Percentiles rank a stretch among this genome's conserved stretches.
These are phyloP conservation scores for Neurospora sp. DNA, from an alignment of 495 filamentous ascomycete species.

Conservation along the genomic window DNA sequence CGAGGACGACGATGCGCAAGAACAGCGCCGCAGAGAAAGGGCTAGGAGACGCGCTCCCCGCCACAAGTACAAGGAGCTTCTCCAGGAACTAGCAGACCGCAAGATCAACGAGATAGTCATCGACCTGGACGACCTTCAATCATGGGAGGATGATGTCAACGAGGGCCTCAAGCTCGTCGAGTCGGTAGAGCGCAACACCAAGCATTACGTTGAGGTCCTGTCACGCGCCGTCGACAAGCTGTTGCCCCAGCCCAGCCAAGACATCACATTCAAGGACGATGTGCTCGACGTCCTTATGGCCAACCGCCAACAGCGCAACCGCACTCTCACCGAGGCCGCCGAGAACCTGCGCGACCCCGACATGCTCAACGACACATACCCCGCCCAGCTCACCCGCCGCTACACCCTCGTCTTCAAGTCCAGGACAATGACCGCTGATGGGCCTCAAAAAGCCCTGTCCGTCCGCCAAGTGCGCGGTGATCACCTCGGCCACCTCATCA, in stretches of 20 bases:
- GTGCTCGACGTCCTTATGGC: conserved; percentile 94
- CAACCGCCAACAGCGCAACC: conserved; percentile 78
- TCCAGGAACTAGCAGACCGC: conserved; percentile 81
- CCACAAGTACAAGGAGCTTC: conserved; percentile 81
- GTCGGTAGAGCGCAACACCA: conserved; percentile 81
- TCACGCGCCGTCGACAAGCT: conserved; percentile 79
- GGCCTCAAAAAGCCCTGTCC: conserved; percentile 74
- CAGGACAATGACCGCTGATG: conserved; percentile 56
- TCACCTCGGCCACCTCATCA: conserved; percentile 87
- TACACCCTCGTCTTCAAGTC: conserved; percentile 97
- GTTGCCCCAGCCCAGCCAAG: conserved; percentile 68
- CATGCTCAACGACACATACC: conserved; percentile 58
- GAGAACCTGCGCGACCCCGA: conserved; percentile 57
- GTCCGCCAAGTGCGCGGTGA: conserved; percentile 88
- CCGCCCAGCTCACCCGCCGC: conserved; percentile 80
- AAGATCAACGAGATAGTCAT: conserved; percentile 63
- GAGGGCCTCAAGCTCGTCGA: conserved; percentile 69
- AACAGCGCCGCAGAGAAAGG: conserved; percentile 34
- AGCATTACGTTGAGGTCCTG: conserved; percentile 87
- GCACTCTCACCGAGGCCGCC: conserved; percentile 53
- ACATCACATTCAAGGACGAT: conserved; percentile 90
- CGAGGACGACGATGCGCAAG: conserved; percentile 55
- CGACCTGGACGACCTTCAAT: conserved; percentile 77
- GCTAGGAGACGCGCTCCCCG: conserved; percentile 43
- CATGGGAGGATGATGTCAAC: conserved; percentile 58